These are phyloP conservation scores for Kandelia obovata DNA, from an alignment of 345 rosid species.

Conservation along the genomic window DNA sequence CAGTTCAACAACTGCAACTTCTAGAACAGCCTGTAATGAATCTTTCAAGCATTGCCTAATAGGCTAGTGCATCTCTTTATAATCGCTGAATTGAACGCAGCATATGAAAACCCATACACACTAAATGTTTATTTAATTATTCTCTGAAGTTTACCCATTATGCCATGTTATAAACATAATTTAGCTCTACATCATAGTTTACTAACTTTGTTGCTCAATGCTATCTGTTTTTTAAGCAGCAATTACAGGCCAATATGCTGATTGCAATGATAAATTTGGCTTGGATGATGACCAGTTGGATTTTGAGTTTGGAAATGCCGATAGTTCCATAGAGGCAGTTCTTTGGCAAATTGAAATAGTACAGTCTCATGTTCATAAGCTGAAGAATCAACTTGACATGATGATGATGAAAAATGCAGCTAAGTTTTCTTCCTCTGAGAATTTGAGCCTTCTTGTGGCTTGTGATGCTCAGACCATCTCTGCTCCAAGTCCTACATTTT, in stretches of 20 bases:
- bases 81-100: neutral
- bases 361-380: conserved; percentile 55
- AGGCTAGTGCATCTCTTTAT: neutral
- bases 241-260: conserved; percentile 37
- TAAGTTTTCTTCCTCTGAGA: conserved; percentile 85
- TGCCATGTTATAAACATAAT: neutral
- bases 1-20: neutral
- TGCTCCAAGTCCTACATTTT: conserved; percentile 77
- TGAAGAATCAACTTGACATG: conserved; percentile 58
- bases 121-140: neutral
- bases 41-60: neutral
- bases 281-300: conserved; percentile 33
- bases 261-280: conserved; percentile 33
- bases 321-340: conserved; percentile 50
- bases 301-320: conserved; percentile 47
- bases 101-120: neutral
- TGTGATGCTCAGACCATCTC: conserved; percentile 68
- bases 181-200: conserved; percentile 3
- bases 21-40: neutral
- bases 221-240: conserved; percentile 28
- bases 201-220: conserved; percentile 11
- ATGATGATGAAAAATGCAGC: conserved; percentile 65
- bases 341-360: conserved; percentile 66
- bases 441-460: conserved; percentile 71
- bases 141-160: neutral